These are phyloP conservation scores for Candida berthetii DNA, from an alignment of 805 yeast genomes.

Conservation along the genomic window DNA sequence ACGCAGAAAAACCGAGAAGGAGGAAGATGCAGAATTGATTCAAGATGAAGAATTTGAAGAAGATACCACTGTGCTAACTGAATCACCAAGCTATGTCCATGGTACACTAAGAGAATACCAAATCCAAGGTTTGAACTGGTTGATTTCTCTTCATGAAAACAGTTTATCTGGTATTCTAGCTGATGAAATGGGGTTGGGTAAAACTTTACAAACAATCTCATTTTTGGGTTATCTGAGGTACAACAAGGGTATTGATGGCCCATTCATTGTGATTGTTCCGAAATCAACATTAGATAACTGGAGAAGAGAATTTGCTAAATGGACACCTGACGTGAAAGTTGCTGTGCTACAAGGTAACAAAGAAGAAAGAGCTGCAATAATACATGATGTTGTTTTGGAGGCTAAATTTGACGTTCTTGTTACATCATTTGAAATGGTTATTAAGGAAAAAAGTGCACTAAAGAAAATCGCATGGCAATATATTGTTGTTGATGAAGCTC, in stretches of 20 bases:
- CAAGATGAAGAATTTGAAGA: conserved; percentile 70
- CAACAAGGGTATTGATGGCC: conserved; percentile 75
- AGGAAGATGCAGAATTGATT: conserved; percentile 89
- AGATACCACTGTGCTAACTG: conserved; percentile 70
- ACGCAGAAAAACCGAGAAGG: conserved; percentile 86
- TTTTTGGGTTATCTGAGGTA: conserved; percentile 86
- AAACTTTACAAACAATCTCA: conserved; percentile 90
- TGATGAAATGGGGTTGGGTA: conserved; percentile 98
- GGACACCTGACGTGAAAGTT: conserved; percentile 94
- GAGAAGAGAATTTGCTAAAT: conserved; percentile 88
- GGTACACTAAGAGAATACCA: conserved; percentile 89
- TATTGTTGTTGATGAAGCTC: conserved; percentile 93
- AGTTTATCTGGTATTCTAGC: conserved; percentile 89
- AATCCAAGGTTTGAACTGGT: conserved; percentile 93
- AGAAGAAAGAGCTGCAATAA: conserved; percentile 61
- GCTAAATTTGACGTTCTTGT: conserved; percentile 87
- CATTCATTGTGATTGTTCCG: conserved; percentile 88
- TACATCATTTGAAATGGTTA: conserved; percentile 90
- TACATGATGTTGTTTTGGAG: conserved; percentile 51
- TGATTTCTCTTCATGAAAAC: conserved; percentile 82
- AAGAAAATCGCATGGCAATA: conserved; percentile 91
- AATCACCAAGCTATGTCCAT: conserved; percentile 71
- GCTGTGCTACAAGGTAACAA: conserved; percentile 86
- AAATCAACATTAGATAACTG: conserved; percentile 95
- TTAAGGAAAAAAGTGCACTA: conserved; percentile 76